Evolutionary conservation across 2,329 filamentous ascomycete genomes (phyloP).

Genomic region (Fusarium kyushuense): DNA sequence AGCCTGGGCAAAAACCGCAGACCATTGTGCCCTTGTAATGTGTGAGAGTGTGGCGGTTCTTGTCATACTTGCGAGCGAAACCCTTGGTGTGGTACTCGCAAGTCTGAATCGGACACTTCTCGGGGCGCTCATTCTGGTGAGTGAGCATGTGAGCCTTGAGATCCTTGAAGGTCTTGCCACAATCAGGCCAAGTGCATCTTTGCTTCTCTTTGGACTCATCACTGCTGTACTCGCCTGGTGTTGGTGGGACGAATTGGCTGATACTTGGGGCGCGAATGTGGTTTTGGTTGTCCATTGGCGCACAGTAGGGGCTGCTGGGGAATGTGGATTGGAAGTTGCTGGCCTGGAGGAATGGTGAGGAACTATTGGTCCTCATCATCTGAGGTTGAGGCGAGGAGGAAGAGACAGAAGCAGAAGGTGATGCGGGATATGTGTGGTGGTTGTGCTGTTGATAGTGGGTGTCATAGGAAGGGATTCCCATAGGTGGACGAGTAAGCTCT

Average conservation of each 20-base stretch:
- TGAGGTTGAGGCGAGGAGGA: conserved; percentile 62
- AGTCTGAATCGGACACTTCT: conserved; percentile 92
- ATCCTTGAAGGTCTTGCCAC: conserved; percentile 89
- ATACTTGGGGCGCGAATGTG: conserved; percentile 74
- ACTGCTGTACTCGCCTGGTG: conserved; percentile 69
- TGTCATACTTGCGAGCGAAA: conserved; percentile 95
- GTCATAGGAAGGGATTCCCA: conserved; percentile 62
- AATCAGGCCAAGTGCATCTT: conserved; percentile 85
- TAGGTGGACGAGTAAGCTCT: conserved; percentile 63
- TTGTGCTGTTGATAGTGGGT: conserved; percentile 57
- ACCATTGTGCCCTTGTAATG: conserved; percentile 99
- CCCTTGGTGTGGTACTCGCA: conserved; percentile 95
- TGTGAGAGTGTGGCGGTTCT: conserved; percentile 92
- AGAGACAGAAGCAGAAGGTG: conserved; percentile 73
- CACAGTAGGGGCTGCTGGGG: conserved; percentile 66
- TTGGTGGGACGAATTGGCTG: conserved; percentile 74
- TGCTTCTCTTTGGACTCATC: conserved; percentile 75
- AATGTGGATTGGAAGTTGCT: conserved; percentile 65
- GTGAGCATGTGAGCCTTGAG: conserved; percentile 95
- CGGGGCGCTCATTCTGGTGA: conserved; percentile 88
- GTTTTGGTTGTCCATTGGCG: conserved; percentile 58
- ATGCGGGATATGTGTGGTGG: conserved; percentile 66
- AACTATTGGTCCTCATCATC: conserved; percentile 65
- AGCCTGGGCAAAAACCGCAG: conserved; percentile 92
- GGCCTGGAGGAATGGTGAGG: conserved; percentile 75